Base-by-base conservation (phyloP, 2,329 filamentous ascomycete genomes). In the Colletotrichum tofieldiae region DNA sequence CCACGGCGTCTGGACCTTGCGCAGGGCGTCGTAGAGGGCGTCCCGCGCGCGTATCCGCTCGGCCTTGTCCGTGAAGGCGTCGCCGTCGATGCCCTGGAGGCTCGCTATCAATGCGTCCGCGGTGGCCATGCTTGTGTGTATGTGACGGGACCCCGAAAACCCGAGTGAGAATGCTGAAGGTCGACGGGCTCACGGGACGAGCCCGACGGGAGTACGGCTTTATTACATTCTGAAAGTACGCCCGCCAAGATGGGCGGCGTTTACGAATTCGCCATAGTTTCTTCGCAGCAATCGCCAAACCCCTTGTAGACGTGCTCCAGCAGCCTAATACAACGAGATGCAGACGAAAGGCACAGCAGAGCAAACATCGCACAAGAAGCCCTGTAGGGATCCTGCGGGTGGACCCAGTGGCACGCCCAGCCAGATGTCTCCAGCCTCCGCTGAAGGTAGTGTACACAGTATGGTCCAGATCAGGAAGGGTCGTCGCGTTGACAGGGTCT, bases 1-100 rank as follows among this genome's bases (percentile, higher is more conserved):
- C 80, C 82, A 84, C 0, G 82, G 82, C 32, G 78, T 79, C 68
- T 82, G 80, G 1, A 82, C 77, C 54, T 73, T 78, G n/a, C 78
- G 68, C 0, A 82, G 73, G 1, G 80, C 75, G n/a, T 77, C 65
- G 41, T 78, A 74, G 14, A 82, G 75, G 1, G 79, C 81, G 71
- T 82, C 78, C 11, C 79, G 75, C 0, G 77, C 78, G 23, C 77
- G 78, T 39, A 78, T 72, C 12, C 82, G 77, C 66, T 84, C 82
- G 1, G 76, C 75, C 41, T 82, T 80, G 47, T 72, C 78, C n/a
- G 76, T 45, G 71, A 84, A 82, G 16, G 78, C 78, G 18, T 60
- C 67, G 41, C 72, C 75, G 35, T 75, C 67, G 54, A 82, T 59
- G 18, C 74, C 76, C 35, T 78, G 52, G 47, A 82, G 77, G 35